Base-by-base conservation (phyloP, 2,329 filamentous ascomycete species). In the Alternaria ventricosa region DNA sequence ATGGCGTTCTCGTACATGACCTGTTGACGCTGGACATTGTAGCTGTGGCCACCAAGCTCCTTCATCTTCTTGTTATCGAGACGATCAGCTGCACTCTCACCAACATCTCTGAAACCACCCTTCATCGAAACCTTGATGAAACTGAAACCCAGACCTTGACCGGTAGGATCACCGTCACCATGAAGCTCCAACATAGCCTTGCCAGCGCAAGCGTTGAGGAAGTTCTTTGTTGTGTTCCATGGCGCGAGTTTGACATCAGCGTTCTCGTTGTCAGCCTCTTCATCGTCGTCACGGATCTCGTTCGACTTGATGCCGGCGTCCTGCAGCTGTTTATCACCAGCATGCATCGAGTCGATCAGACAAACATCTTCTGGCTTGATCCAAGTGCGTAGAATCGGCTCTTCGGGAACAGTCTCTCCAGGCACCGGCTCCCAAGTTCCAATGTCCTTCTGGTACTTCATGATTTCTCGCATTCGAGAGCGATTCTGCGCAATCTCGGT, bases 71-170 rank as follows among this genome's bases (percentile, higher is more conserved):
- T 95, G 15, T 92, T 92, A 76, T 94, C 92, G 67, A 96, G 89
- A 78, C 94, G 93, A 65, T 94, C 92, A 74, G 93, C 92, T 65
- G 94, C 92, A 74, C 93, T 94, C 78, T 97, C 93, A 20, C 93
- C 94, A 25, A 96, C 88, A 20, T 94, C 91, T 75, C 94, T 93
- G 80, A 97, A 99, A 0, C 96, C 96, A 65, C 96, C 96, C 81
- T 99, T 99, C 96, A 99, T 99, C 1, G 93, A 97, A 0, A 94
- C 97, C 76, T 96, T 94, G 79, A 99, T 94, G 79, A 99, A 97
- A 78, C 93, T 97, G 83, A 98, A 97, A 3, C 93, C 96, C 63
- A 97, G 89, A 2, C 96, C 96, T 73, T 94, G 92, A 23, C 94
- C 94, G 0, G 95, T 97, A 4, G 96, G 96, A 76, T 99, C 96